Evolutionary conservation across 2,329 filamentous ascomycete genomes (phyloP).

Genomic region (Arthroderma sp.): DNA sequence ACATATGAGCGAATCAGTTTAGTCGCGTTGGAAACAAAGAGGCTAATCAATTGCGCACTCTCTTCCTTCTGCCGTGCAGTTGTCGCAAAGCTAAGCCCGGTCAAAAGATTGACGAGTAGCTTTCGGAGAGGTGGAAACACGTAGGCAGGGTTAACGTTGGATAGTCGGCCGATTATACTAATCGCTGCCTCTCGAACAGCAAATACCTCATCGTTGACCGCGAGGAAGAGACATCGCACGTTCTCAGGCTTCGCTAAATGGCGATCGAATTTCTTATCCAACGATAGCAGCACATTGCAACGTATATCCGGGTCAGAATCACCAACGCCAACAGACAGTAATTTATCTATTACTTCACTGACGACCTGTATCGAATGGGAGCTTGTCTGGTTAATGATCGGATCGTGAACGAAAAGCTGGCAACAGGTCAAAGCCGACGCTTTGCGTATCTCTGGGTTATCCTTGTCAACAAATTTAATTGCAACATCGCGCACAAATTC

Average conservation of each 20-base stretch:
- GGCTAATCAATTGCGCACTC: constrained; percentile 80
- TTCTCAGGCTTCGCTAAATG: constrained; percentile 97
- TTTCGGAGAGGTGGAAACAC: constrained; percentile 93
- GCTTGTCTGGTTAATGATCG: constrained; percentile 95
- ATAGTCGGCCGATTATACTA: constrained; percentile 86
- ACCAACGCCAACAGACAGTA: constrained; percentile 86
- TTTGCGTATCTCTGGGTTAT: constrained; percentile 84
- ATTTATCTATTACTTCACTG: constrained; percentile 91
- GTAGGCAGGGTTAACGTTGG: constrained; percentile 85
- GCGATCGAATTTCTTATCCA: constrained; percentile 88
- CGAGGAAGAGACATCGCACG: constrained; percentile 86
- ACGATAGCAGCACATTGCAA: constrained; percentile 70
- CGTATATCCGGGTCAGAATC: constrained; percentile 84
- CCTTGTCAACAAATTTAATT: constrained; percentile 94
- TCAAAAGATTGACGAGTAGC: constrained; percentile 87
- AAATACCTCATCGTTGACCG: constrained; percentile 89
- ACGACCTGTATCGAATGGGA: constrained; percentile 95
- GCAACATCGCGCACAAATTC: constrained; percentile 98
- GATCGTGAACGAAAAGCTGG: constrained; percentile 91
- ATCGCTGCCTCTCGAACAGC: constrained; percentile 88
- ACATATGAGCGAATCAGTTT: constrained; percentile 92
- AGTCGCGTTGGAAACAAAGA: constrained; percentile 86
- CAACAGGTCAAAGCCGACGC: constrained; percentile 94
- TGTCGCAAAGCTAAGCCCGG: constrained; percentile 91
- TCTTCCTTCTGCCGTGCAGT: constrained; percentile 91